phyloP scores from a whole-genome alignment of 2,329 filamentous ascomycete species.

The Pestalotiopsis sp. region DNA sequence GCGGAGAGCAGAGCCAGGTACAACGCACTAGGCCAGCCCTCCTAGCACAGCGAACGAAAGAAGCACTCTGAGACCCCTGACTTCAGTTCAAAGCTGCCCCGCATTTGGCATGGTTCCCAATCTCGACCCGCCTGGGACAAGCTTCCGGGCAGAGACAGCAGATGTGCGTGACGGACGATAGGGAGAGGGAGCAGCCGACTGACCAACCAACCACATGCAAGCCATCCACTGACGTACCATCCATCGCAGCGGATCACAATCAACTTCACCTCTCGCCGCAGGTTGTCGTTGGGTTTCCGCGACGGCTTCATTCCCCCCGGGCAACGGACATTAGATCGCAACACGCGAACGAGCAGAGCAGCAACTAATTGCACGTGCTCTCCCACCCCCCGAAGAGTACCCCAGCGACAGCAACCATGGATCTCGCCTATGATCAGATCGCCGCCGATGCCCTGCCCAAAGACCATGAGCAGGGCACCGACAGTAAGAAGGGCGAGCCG shows the following conservation, averaged over 20 bases:
- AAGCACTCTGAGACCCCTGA: neutral
- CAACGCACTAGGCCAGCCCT: neutral
- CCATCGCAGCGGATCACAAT: neutral
- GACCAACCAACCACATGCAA: slow-evolving; percentile 11
- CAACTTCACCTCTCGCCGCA: neutral
- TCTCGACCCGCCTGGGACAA: slow-evolving; percentile 3
- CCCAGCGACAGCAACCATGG: slow-evolving; percentile 62
- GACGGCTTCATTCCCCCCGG: neutral
- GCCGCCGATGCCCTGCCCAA: slow-evolving; percentile 76
- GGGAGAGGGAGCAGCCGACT: slow-evolving; percentile 6
- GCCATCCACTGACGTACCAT: neutral
- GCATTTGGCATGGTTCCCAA: slow-evolving; percentile 13
- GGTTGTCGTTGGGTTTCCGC: neutral
- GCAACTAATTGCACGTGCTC: neutral
- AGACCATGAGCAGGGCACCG: slow-evolving; percentile 51
- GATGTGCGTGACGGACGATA: slow-evolving; percentile 1
- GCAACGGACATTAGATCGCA: neutral
- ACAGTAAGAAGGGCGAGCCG: slow-evolving; percentile 42
- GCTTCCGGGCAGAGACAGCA: neutral
- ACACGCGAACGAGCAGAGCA: neutral
- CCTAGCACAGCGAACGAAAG: neutral
- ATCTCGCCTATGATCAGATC: slow-evolving; percentile 96
- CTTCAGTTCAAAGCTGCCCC: slow-evolving; percentile 6
- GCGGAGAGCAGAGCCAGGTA: neutral
- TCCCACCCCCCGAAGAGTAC: neutral